Conservation (phyloP, 192 early-diverging fungal genomes). For the Coemansia sp. region DNA sequence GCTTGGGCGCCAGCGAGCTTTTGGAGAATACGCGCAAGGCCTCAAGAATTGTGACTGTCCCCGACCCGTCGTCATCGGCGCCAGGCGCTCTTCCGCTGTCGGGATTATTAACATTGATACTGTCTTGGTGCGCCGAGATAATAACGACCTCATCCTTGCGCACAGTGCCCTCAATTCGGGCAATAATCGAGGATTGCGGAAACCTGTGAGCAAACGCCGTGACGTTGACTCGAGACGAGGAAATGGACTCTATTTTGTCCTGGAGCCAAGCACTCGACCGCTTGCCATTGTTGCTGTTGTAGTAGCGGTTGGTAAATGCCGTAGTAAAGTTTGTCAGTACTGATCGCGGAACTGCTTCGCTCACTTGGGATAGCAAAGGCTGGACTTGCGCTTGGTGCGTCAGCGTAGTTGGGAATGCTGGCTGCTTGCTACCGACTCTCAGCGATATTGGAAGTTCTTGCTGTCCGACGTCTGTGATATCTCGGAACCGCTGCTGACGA, state of each 20-base stretch:
- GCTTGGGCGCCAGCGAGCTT: constrained; percentile 65
- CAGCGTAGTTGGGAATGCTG: constrained; percentile 39
- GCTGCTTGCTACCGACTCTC: too few relatives aligned
- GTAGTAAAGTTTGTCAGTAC: constrained; percentile 71
- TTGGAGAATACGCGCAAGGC: constrained; percentile 67
- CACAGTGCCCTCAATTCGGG: constrained; percentile 6
- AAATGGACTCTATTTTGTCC: constrained; percentile 39
- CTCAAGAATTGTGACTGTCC: constrained; percentile 82
- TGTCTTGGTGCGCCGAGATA: constrained; percentile 89
- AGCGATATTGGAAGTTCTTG: not conserved
- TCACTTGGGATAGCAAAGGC: constrained; percentile 60
- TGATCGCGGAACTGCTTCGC: constrained; percentile 59
- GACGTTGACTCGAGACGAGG: constrained; percentile 2
- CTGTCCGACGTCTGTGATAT: constrained; percentile 14
- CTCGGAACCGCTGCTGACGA: constrained; percentile 7
- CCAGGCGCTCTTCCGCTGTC: constrained; percentile 70
- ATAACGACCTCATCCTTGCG: constrained; percentile 64
- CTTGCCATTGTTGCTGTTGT: constrained; percentile 64
- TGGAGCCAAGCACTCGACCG: constrained; percentile 67
- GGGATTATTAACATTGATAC: constrained; percentile 77
- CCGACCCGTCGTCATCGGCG: constrained; percentile 85
- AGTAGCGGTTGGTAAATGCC: constrained; percentile 88
- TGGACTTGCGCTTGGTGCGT: constrained; percentile 60
- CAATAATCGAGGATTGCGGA: constrained; percentile 26
- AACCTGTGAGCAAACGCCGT: constrained; percentile 13